Evolutionary conservation across 2,329 filamentous ascomycete species (phyloP).

Genomic region (Sclerotinia sclerotiorum): DNA sequence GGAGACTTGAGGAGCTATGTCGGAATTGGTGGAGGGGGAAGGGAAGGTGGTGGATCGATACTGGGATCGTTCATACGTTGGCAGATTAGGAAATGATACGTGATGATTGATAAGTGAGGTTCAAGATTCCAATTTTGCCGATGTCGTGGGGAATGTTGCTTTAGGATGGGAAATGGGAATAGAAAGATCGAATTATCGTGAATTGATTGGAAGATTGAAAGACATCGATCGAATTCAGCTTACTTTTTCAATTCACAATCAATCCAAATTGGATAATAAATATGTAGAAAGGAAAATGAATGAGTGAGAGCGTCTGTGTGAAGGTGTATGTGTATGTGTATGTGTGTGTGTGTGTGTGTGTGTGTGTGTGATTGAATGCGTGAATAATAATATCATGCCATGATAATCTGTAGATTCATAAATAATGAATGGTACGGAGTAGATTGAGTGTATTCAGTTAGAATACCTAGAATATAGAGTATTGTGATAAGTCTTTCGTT

Average conservation of each 20-base stretch:
- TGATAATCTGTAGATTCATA: background rate
- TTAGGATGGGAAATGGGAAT: background rate
- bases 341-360: no score
- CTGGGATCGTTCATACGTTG: conserved; percentile 12
- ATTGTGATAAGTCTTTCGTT: no score
- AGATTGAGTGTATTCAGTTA: no score
- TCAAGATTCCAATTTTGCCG: conserved; percentile 2
- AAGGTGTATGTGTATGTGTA: no score
- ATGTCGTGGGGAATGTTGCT: background rate
- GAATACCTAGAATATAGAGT: no score
- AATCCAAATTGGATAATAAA: no score
- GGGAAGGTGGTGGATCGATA: conserved; percentile 10
- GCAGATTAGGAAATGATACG: background rate
- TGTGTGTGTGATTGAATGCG: no score
- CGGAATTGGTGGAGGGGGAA: background rate
- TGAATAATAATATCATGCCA: background rate
- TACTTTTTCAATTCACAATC: no score
- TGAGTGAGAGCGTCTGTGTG: no score
- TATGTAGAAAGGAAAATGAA: no score
- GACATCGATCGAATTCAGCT: background rate
- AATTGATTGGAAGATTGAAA: background rate
- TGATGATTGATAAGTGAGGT: conserved; percentile 2
- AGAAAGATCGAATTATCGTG: background rate
- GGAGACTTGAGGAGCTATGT: conserved; percentile 2
- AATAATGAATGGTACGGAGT: no score